phyloP scores from a whole-genome alignment of 768 basidiomycete genomes.

The Suillus spraguei region DNA sequence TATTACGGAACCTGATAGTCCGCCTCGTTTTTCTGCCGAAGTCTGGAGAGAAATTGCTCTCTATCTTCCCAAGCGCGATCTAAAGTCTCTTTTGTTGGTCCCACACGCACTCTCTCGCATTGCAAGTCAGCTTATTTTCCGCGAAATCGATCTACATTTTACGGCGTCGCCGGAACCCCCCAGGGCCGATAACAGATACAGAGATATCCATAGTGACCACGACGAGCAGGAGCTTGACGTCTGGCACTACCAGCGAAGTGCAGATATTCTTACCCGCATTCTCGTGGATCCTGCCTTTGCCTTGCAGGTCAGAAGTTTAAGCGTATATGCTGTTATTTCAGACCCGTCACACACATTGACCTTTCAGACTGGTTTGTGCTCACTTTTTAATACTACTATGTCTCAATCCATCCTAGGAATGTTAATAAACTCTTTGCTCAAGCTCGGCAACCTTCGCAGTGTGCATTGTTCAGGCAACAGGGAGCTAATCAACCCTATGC shows the following conservation, averaged over 20 bases:
- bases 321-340: conserved; percentile 57
- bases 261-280: conserved; percentile 69
- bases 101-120: conserved; percentile 70
- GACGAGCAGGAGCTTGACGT: conserved; percentile 41
- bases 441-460: conserved; percentile 58
- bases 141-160: conserved; percentile 65
- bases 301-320: conserved; percentile 54
- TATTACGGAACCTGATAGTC: conserved; percentile 39
- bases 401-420: conserved; percentile 46
- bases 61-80: conserved; percentile 65
- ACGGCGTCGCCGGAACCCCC: conserved; percentile 37
- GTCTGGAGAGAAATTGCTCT: conserved; percentile 72
- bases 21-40: conserved; percentile 58
- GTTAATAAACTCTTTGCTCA: conserved; percentile 69
- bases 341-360: conserved; percentile 54
- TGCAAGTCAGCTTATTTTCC: conserved; percentile 64
- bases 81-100: conserved; percentile 63
- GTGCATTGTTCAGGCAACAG: conserved; percentile 61
- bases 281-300: conserved; percentile 64
- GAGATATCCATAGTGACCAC: conserved; percentile 12
- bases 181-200: conserved; percentile 13
- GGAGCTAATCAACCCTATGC: conserved; percentile 53
- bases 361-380: conserved; percentile 60
- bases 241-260: conserved; percentile 58
- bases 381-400: neutral